phyloP scores from a whole-genome alignment of 2,329 filamentous ascomycete genomes.

The Ophioceras dolichostomum region DNA sequence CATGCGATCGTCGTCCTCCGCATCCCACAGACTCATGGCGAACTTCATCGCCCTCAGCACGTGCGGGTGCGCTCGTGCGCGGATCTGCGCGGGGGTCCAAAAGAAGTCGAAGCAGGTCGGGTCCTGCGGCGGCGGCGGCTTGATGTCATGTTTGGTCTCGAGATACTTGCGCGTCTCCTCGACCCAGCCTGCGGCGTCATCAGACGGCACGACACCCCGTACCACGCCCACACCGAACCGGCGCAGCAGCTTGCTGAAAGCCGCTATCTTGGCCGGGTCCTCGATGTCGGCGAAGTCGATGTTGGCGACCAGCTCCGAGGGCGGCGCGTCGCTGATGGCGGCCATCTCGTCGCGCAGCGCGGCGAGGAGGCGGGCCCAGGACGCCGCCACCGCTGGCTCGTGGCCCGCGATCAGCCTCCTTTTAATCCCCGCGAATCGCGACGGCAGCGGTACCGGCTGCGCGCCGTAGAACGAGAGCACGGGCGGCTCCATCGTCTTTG shows the following conservation, averaged over 20 bases:
- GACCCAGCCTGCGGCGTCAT: constrained; percentile 45
- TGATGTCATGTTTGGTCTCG: constrained; percentile 31
- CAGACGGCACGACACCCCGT: constrained; percentile 46
- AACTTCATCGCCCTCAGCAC: constrained; percentile 53
- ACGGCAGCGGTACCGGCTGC: constrained; percentile 44
- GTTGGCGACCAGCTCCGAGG: constrained; percentile 38
- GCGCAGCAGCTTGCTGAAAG: constrained; percentile 44
- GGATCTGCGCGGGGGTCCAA: constrained; percentile 59
- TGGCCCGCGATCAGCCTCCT: constrained; percentile 38
- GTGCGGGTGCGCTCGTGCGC: constrained; percentile 53
- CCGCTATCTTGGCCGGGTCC: constrained; percentile 31
- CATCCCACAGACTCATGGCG: constrained; percentile 55
- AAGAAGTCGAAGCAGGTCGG: constrained; percentile 64
- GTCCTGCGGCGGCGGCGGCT: constrained; percentile 45
- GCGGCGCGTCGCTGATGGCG: constrained; percentile 15
- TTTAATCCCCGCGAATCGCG: constrained; percentile 45
- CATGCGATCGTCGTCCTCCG: constrained; percentile 38
- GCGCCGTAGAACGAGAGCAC: constrained; percentile 45
- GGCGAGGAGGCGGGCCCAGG: constrained; percentile 40
- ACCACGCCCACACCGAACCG: constrained; percentile 55
- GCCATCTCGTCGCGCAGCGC: constrained; percentile 36
- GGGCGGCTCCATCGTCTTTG: constrained; percentile 29
- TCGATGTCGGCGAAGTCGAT: constrained; percentile 41
- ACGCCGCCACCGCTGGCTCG: constrained; percentile 40
- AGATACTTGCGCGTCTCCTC: constrained; percentile 48